Base-by-base conservation (phyloP, 345 rosid genomes). In the Linum usitatissimum region DNA sequence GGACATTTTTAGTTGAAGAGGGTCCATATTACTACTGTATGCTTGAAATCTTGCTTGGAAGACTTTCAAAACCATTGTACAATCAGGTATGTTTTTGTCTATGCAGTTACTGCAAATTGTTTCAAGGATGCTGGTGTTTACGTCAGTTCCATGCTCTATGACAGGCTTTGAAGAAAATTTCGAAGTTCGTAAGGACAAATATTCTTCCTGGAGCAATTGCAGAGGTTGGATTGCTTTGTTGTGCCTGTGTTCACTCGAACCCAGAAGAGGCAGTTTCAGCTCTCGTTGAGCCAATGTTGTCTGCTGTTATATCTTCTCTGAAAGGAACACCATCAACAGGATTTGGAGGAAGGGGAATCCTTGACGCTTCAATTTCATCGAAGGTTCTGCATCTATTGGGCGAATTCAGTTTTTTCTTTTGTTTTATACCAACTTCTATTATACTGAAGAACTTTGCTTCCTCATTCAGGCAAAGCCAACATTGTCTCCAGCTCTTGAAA, bases 201-300 rank as follows among this genome's bases (percentile, higher is more conserved):
- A 87, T 93, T 79, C 99, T 93, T 76, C 99, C 97, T 60, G 99
- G 99, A 68, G 97, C 99, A 72, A 75, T 93, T 76, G 97, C 99
- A 7, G 99, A 93, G 82, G 96, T 93, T 67, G 99, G 99, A 72
- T 78, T 87, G 71, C 99, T 93, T 78, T 90, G 97, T 69, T 86
- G 99, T 78, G 97, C 99, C 55, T 90, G 94, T 77, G 84, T 93
- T 78, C 97, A 90, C 71, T 78, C 99, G 69, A 83, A 82, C 79
- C 99, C 99, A 10, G 88, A 90, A 68, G 96, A 87, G 82, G 94
- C 99, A 62, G 87, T 83, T 66, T 69, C 75, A 76, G 81, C 82
- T 65, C 84, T 93, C 80, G 94, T 90, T 64, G 88, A 87, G 69
- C 99, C 97, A 62, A 81, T 90, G 73, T 81, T 93, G 64, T 76